Percentiles rank a stretch among this genome's conserved stretches.
phyloP scores from a whole-genome alignment of 2,329 filamentous ascomycete species.

The Ophiocordyceps robertsii region DNA sequence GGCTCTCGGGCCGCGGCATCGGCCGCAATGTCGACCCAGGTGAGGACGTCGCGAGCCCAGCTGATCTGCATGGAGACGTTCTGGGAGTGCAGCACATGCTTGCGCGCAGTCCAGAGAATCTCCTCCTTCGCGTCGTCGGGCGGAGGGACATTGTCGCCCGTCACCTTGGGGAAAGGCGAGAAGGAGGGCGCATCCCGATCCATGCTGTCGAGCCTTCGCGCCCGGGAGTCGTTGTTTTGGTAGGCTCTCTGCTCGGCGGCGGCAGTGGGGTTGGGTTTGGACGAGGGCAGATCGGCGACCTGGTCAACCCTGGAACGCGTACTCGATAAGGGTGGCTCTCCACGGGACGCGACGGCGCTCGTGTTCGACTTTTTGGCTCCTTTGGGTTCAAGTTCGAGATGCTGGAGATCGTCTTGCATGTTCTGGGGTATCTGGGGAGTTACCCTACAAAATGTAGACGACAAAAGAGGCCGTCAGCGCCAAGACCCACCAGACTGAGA shows the following conservation, averaged over 20 bases:
- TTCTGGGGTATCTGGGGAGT: conserved; percentile 94
- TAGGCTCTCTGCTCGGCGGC: conserved; percentile 21
- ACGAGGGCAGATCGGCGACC: conserved; percentile 1
- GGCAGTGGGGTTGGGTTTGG: conserved; percentile 12
- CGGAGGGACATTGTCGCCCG: conserved; percentile 78
- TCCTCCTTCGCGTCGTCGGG: conserved; percentile 91
- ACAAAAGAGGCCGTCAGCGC: conserved; percentile 21
- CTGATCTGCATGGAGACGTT: conserved; percentile 93
- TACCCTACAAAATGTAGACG: conserved; percentile 42
- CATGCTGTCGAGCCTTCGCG: conserved; percentile 25
- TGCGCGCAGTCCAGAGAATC: conserved; percentile 71
- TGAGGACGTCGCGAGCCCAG: conserved; percentile 87
- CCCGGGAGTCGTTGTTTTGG: conserved; percentile 22
- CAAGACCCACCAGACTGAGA: conserved; percentile 14
- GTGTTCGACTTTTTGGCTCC: conserved; percentile 20
- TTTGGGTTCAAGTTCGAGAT: conserved; percentile 72
- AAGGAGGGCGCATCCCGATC: conserved; percentile 57
- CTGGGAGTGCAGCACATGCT: conserved; percentile 79
- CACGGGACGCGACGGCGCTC: conserved; percentile 17
- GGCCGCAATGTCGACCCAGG: conserved; percentile 73
- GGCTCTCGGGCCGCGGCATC: conserved; percentile 60
- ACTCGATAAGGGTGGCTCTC: conserved; percentile 27
- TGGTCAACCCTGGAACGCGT: conserved; percentile 10
- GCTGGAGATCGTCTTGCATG: conserved; percentile 87
- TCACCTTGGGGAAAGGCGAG: conserved; percentile 81